Evolutionary conservation across 768 basidiomycete genomes (phyloP).

Genomic region (Strobilomyces dryophilus): DNA sequence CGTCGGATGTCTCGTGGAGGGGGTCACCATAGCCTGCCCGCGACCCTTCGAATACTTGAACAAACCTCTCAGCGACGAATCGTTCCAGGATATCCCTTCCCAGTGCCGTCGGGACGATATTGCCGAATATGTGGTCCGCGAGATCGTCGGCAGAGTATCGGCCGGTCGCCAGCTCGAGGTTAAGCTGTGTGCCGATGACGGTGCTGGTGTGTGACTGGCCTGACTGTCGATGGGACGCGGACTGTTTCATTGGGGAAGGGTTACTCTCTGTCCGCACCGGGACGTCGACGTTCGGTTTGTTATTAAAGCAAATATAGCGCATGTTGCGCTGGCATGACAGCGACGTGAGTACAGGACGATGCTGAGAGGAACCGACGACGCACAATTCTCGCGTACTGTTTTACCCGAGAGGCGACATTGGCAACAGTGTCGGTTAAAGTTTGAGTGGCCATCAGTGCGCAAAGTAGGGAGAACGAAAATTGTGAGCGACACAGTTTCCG

Average conservation of each 20-base stretch:
- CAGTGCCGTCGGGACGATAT: neutral
- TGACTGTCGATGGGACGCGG: constrained; percentile 1
- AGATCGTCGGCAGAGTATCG: constrained; percentile 11
- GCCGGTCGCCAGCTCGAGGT: constrained; percentile 5
- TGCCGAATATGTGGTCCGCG: constrained; percentile 8
- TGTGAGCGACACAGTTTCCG: neutral
- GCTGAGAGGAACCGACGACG: neutral
- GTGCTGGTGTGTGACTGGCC: constrained; percentile 1
- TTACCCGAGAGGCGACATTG: neutral
- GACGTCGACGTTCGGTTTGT: neutral
- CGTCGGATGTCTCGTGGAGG: neutral
- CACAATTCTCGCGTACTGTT: neutral
- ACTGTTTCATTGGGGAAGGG: constrained; percentile 1
- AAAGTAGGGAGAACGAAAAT: neutral
- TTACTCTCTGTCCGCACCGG: neutral
- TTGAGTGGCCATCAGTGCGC: neutral
- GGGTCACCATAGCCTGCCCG: neutral
- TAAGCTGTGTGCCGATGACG: neutral
- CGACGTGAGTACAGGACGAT: neutral
- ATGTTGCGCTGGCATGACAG: neutral
- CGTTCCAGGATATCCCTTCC: neutral
- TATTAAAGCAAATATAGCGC: neutral
- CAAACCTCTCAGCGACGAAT: neutral
- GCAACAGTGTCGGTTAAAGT: neutral
- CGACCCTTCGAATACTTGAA: neutral